Evolutionary conservation across 805 yeast genomes (phyloP), one percentile per base, ranked within the genome.

Genomic region (Saccharomycopsis selenospora): DNA sequence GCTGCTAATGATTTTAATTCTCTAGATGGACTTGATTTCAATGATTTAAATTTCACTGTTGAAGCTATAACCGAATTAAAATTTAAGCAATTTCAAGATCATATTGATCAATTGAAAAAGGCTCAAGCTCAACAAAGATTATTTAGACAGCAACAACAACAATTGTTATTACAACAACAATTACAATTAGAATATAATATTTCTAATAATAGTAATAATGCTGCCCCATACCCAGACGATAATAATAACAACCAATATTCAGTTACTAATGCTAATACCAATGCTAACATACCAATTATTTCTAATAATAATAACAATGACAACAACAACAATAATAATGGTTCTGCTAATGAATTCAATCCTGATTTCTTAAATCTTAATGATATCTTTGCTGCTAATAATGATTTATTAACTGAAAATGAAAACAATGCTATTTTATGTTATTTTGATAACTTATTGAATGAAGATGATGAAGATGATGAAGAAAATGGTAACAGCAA

Each of bases 1-100:
- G n/a, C n/a, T n/a, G n/a, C n/a, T n/a, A 27, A 11, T 11, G 17
- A 23, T 18, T 43, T 49, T n/a, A 45, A 43, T 14, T 27, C 54
- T 7, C 38, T 53, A n/a, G 56, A 53, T 27, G 44, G 38, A 18
- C 38, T 48, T 2, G 33, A 46, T 14, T 40, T 50, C 10, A 38
- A 50, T 40, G 56, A 53, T 42, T 53, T 53, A 30, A 52, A 53
- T 7, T 33, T 42, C 25, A 54, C 56, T 25, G 47, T 43, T 25
- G 42, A 45, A 20, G 29, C 40, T 22, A 29, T 50, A 3, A 45
- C 49, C 40, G 24, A 48, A 24, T 25, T 45, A 10, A 54, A 50
- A 22, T 43, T 38, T 8, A 43, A 41, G 17, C 38, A 49, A 18
- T 49, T 50, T 14, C 45, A 52, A 28, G 14, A 28, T 14, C 48